Conservation (phyloP, 2,329 filamentous ascomycete species). For the Alternaria sp. region DNA sequence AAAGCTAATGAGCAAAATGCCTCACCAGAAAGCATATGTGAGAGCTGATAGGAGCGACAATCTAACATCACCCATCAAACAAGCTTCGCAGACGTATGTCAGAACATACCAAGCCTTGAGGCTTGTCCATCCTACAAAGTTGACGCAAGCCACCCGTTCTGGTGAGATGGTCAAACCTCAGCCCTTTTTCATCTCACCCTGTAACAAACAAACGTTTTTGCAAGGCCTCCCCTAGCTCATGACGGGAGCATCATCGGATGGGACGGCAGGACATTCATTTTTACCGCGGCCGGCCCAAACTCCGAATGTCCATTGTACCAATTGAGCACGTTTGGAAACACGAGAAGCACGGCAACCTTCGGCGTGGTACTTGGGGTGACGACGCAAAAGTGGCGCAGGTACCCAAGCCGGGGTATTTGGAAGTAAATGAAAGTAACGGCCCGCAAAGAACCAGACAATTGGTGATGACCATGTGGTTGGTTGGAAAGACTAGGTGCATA, state of each 20-base stretch:
- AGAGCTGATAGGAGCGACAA: background rate
- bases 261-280: background rate
- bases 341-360: background rate
- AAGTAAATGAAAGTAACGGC: background rate
- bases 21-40: background rate
- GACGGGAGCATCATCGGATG: background rate
- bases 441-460: background rate
- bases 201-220: background rate
- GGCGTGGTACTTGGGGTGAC: background rate
- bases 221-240: background rate
- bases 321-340: background rate
- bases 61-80: background rate
- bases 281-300: background rate
- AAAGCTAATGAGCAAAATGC: background rate
- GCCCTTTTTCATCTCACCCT: background rate
- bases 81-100: conserved; percentile 13
- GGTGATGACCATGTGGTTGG: background rate
- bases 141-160: background rate
- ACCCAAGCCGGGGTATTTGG: background rate
- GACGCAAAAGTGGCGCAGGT: conserved; percentile 2
- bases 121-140: background rate
- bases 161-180: background rate
- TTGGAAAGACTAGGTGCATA: background rate
- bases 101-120: conserved; percentile 5
- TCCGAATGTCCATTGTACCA: background rate